These are phyloP conservation scores for Aspergillus nidulans DNA, from an alignment of 495 filamentous ascomycete genomes.

Conservation along the genomic window DNA sequence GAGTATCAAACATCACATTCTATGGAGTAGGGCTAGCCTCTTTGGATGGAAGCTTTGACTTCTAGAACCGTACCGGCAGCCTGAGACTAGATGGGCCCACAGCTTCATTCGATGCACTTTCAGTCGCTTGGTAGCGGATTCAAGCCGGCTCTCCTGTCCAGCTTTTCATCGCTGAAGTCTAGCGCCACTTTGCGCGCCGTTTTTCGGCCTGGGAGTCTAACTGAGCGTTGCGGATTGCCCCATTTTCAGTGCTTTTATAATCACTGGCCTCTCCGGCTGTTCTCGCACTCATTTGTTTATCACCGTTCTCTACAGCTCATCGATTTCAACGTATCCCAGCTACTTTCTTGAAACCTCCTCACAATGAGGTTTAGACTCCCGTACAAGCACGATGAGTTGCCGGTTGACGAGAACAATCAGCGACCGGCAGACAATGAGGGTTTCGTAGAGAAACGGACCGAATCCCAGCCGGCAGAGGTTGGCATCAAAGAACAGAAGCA, in stretches of 20 bases:
- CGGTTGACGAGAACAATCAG: constrained; percentile 2
- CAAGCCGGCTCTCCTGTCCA: not conserved
- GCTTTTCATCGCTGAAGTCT: not conserved
- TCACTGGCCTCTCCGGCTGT: not conserved
- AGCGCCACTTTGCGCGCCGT: not conserved
- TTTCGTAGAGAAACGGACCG: not conserved
- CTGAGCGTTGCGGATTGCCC: not conserved
- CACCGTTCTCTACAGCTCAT: not conserved
- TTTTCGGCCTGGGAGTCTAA: not conserved
- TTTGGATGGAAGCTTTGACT: not conserved
- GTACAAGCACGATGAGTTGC: constrained; percentile 10
- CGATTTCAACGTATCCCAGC: not conserved
- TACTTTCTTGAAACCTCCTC: not conserved
- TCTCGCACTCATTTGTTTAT: not conserved
- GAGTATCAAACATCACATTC: not conserved
- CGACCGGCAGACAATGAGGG: constrained; percentile 1
- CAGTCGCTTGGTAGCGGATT: not conserved
- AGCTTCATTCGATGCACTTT: not conserved
- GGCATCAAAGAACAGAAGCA: not conserved
- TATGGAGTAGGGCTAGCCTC: not conserved
- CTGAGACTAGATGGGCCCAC: not conserved
- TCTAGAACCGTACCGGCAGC: not conserved
- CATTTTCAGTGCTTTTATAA: not conserved
- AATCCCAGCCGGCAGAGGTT: not conserved
- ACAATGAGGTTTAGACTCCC: constrained; percentile 11